Percentiles rank a stretch among this genome's conserved stretches.
These are phyloP conservation scores for Macaranga tanarius DNA, from an alignment of 441 rosid genomes.

Conservation along the genomic window DNA sequence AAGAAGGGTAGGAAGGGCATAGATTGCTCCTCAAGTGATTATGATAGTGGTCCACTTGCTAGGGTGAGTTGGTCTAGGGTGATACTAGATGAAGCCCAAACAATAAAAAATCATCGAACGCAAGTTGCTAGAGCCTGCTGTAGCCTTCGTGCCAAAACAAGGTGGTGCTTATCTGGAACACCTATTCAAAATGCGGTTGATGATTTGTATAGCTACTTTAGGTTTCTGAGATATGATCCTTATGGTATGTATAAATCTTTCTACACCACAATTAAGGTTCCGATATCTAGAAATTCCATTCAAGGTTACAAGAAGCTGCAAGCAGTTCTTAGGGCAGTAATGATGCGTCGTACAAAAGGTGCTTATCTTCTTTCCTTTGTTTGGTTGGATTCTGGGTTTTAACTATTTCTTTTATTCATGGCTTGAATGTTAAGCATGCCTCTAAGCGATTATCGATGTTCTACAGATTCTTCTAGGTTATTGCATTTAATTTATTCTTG, in stretches of 20 bases:
- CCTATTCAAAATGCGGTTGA: slow-evolving; percentile 93
- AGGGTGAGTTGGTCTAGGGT: slow-evolving; percentile 85
- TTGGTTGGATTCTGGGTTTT: slow-evolving; percentile 13
- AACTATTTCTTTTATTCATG: slow-evolving; percentile 2
- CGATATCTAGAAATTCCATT: slow-evolving; percentile 64
- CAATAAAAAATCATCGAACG: slow-evolving; percentile 92
- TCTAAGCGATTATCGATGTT: neutral
- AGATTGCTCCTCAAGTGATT: slow-evolving; percentile 53
- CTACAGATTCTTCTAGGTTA: neutral
- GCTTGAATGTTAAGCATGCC: neutral
- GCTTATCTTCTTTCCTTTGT: slow-evolving; percentile 21
- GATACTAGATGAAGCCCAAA: slow-evolving; percentile 96
- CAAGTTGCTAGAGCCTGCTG: slow-evolving; percentile 96
- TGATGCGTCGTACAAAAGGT: slow-evolving; percentile 99
- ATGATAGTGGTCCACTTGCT: slow-evolving; percentile 67
- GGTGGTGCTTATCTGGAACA: slow-evolving; percentile 99
- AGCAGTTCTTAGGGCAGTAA: slow-evolving; percentile 83
- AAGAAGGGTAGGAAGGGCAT: slow-evolving; percentile 61
- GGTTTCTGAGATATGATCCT: slow-evolving; percentile 89
- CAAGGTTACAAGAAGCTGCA: slow-evolving; percentile 95
- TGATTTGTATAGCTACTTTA: slow-evolving; percentile 92
- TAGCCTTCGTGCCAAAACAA: slow-evolving; percentile 84
- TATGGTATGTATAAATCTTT: slow-evolving; percentile 73
- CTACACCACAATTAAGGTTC: slow-evolving; percentile 60
- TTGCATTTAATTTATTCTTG: neutral